phyloP scores from a whole-genome alignment of 306 rosid species.

The Rosa persica region DNA sequence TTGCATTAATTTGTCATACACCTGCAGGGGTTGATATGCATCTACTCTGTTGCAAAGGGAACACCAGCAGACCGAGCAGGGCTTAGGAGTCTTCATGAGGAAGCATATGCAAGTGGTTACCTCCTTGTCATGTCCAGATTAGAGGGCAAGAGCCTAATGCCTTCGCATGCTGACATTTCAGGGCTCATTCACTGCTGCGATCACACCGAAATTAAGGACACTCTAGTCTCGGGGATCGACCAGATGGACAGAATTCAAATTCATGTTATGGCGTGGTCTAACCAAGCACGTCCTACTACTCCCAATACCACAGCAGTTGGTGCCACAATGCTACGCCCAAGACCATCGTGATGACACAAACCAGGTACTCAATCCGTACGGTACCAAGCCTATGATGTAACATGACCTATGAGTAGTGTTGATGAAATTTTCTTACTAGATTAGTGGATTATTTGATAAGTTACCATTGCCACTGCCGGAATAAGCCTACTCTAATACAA shows the following conservation, averaged over 20 bases:
- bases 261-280: conserved; percentile 45
- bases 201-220: conserved; percentile 35
- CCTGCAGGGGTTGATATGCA: conserved; percentile 42
- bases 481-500: too few species aligned
- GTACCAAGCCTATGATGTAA: neutral
- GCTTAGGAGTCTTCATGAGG: conserved; percentile 32
- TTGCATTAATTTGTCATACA: neutral
- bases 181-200: conserved; percentile 51
- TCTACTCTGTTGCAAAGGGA: conserved; percentile 30
- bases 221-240: conserved; percentile 33
- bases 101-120: conserved; percentile 34
- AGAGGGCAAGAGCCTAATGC: conserved; percentile 46
- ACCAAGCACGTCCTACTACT: conserved; percentile 13
- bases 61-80: conserved; percentile 46
- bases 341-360: neutral
- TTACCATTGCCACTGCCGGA: neutral
- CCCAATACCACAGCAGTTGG: conserved; percentile 6
- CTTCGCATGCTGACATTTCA: conserved; percentile 33
- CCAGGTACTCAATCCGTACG: neutral
- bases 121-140: conserved; percentile 41
- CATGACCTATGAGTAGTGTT: neutral
- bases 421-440: neutral
- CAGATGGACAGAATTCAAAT: conserved; percentile 35
- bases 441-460: neutral
- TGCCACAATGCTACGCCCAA: conserved; percentile 18